Base-by-base conservation (phyloP, 306 rosid species). In the Arachis hypogaea region DNA sequence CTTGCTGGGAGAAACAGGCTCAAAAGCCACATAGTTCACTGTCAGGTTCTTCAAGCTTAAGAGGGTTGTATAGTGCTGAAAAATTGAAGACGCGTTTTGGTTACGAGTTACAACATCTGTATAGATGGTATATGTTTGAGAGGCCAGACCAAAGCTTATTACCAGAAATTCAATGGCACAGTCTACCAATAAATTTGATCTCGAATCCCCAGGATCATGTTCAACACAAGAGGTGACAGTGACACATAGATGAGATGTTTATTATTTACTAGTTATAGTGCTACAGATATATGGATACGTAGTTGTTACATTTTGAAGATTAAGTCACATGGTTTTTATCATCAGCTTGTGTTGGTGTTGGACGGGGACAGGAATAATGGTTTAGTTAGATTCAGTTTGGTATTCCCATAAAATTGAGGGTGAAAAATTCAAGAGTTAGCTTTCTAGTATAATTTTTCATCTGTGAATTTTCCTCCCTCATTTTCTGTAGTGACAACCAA, bases 31-130 rank as follows among this genome's bases (percentile, higher is more conserved):
- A 88, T 91, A 68, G 97, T 91, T 81, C 97, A 91, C 77, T 88
- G 92, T 78, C 97, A 91, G 85, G 86, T 91, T 78, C 94, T 91
- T 88, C 97, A 87, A 74, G 91, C 92, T 56, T 91, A 82, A 82
- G 69, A 47, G 68, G 68, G 63, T 63, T 85, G 78, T 78, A 78
- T 62, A 82, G 80, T 66, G 62, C 67, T 57, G 30, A 74, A 63
- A 72, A 70, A 46, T 46, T 16, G 7, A 69, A 64, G 41, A 63
- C 33, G 79, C 57, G 11, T 36, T 69, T 60, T 63, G 50, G 62
- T 42, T 71, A 73, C 54, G 33, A 29, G 75, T 73, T 70, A 47
- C 57, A 33, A 46, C 59, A 71, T 83, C 72, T 55, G 55, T 59
- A 47, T 59, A n/a, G 45, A 50, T 78, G 69, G 59, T 69, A 28